Evolutionary conservation across 1,284 basidiomycete genomes (phyloP).

Genomic region (Schizophyllum amplum): DNA sequence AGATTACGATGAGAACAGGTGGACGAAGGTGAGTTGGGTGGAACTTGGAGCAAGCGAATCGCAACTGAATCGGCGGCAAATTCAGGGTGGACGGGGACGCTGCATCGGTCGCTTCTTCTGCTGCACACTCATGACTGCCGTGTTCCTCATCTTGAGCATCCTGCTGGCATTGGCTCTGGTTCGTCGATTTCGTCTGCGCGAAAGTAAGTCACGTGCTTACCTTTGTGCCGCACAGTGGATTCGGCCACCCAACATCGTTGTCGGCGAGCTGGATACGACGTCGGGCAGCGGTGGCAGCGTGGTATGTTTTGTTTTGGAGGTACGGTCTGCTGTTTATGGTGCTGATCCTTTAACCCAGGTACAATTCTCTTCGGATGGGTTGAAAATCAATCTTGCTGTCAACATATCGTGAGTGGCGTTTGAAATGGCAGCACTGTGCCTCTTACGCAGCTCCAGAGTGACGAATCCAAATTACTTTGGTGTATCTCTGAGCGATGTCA

Average conservation of each 20-base stretch:
- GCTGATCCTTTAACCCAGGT: slow-evolving; percentile 25
- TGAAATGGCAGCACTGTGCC: not conserved
- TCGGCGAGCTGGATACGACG: slow-evolving; percentile 44
- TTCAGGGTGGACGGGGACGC: slow-evolving; percentile 44
- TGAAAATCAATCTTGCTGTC: slow-evolving; percentile 59
- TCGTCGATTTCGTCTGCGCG: slow-evolving; percentile 25
- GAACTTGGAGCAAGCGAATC: slow-evolving; percentile 2
- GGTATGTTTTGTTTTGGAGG: slow-evolving; percentile 17
- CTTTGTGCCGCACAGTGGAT: slow-evolving; percentile 54
- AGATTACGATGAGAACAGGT: slow-evolving; percentile 50
- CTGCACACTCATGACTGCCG: slow-evolving; percentile 56
- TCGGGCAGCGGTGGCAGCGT: slow-evolving; percentile 31
- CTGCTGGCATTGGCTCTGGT: slow-evolving; percentile 68
- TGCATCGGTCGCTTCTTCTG: slow-evolving; percentile 63
- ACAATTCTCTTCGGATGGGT: slow-evolving; percentile 30
- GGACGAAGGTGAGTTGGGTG: slow-evolving; percentile 48
- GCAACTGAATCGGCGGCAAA: slow-evolving; percentile 5
- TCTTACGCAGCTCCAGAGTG: slow-evolving; percentile 40
- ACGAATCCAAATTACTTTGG: slow-evolving; percentile 83
- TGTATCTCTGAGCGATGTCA: slow-evolving; percentile 63
- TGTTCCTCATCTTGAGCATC: slow-evolving; percentile 64
- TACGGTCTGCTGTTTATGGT: slow-evolving; percentile 12
- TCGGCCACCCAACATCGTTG: slow-evolving; percentile 65
- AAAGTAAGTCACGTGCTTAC: not conserved
- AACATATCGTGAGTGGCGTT: slow-evolving; percentile 51